Evolutionary conservation across 345 rosid species (phyloP), one percentile per base, ranked within the genome.

Genomic region (Hibiscus tridactylites): DNA sequence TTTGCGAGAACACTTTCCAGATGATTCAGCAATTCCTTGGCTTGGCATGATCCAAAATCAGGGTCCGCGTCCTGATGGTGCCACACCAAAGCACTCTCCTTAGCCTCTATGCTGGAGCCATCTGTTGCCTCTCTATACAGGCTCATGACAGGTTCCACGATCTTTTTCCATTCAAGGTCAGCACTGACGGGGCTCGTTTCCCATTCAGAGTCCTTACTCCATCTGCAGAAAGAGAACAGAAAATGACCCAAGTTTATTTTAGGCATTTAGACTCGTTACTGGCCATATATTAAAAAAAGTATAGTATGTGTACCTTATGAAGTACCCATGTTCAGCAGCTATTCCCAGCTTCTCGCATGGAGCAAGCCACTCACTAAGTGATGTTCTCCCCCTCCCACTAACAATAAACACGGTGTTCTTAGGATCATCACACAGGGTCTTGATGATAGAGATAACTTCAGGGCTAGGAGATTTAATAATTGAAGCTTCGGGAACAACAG

Each of bases 41-140:
- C 94, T 74, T 92, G 98, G 83, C 96, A 90, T 21, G 92, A 90
- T 59, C 97, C 97, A 35, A 90, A 90, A 79, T 90, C 96, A 21
- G 97, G 96, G 80, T 92, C 97, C 0, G 97, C 97, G 63, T 92
- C 97, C 80, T 86, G 92, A 82, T 90, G 91, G 77, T 92, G 97
- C 97, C 97, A 92, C 35, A 90, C 97, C 74, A 90, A 68, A 74
- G 88, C 97, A 72, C 94, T 90, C 72, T 90, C 96, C 79, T 92
- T 92, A 12, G 58, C 42, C 83, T 92, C 97, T 74, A 92, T 87
- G 66, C 19, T 83, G 74, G 97, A 90, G 72, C 97, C 97, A 81
- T 92, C 94, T 0, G 97, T 92, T 65, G 97, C 80, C 68, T 92
- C 97, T 59, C 83, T 88, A 74, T 92, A 92, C 15, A 61, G 79